A percentile compares a stretch with the other conserved stretches of the same genome.
These are phyloP conservation scores for Plasmodiophora brassicae DNA, from an alignment of 208 protist species.

Conservation along the genomic window DNA sequence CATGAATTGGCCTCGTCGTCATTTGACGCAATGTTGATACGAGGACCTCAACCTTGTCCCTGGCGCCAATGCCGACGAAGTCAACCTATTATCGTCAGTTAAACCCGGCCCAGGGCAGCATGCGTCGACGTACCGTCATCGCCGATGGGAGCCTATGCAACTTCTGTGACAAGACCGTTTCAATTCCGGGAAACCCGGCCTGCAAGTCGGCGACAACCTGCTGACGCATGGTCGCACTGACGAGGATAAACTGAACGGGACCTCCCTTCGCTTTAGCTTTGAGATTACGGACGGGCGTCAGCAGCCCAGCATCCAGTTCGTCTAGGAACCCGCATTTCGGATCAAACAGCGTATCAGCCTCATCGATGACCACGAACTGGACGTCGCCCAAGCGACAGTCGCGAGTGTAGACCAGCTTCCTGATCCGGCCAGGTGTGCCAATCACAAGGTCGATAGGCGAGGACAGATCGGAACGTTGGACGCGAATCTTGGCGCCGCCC, in stretches of 20 bases:
- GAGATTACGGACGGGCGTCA: too few relatives aligned
- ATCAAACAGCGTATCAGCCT: slow-evolving; percentile 22
- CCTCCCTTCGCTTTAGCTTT: not conserved
- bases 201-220: not conserved
- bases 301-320: not conserved
- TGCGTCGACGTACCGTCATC: not conserved
- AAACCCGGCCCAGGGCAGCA: not conserved
- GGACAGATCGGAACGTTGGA: not conserved
- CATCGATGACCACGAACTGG: not conserved
- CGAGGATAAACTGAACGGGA: not conserved
- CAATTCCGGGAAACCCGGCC: not conserved
- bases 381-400: not conserved
- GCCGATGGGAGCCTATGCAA: not conserved
- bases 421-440: not conserved
- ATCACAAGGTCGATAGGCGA: not conserved
- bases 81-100: not conserved
- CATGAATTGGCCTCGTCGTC: not conserved
- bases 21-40: not conserved
- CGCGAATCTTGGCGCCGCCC: not conserved
- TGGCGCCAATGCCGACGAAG: not conserved
- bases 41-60: not conserved
- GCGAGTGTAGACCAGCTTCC: not conserved
- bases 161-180: not conserved
- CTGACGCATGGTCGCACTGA: not conserved
- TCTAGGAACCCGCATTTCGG: not conserved